Conservation (phyloP, 805 yeast species). For the Zygotorulaspora danielsina region DNA sequence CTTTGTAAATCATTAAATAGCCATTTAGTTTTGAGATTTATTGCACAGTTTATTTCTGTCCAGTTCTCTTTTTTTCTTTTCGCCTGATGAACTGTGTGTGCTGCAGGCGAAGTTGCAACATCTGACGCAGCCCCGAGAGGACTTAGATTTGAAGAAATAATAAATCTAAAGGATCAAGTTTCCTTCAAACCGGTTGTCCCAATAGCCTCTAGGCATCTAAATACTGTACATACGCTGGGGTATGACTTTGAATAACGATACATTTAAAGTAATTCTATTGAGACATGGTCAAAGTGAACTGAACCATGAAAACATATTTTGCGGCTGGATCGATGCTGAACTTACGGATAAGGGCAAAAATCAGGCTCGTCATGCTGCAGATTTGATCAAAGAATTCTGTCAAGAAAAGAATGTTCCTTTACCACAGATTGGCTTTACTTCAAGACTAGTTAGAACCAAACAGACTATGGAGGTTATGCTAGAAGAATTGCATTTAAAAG, state of each 20-base stretch:
- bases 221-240: too few species aligned
- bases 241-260: constrained; percentile 19
- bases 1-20: constrained; percentile 27
- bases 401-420: constrained; percentile 20
- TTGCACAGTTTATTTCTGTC: not conserved
- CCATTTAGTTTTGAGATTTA: not conserved
- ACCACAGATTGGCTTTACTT: constrained; percentile 65
- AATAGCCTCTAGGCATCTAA: too few species aligned
- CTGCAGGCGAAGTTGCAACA: constrained; percentile 6
- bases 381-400: constrained; percentile 45
- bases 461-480: constrained; percentile 69
- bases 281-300: constrained; percentile 84
- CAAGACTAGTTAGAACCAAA: constrained; percentile 67
- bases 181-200: too few species aligned
- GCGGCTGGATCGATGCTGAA: constrained; percentile 82
- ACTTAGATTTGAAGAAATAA: too few species aligned
- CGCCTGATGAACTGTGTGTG: too few species aligned
- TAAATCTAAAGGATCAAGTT: too few species aligned
- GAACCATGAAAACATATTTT: constrained; percentile 70
- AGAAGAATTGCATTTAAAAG: constrained; percentile 40
- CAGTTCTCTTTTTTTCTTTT: not conserved
- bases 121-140: constrained; percentile 9
- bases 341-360: constrained; percentile 61
- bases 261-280: constrained; percentile 40
- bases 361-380: constrained; percentile 67